phyloP scores from a whole-genome alignment of 1,284 basidiomycete genomes.

The Cryptococcus deneoformans region DNA sequence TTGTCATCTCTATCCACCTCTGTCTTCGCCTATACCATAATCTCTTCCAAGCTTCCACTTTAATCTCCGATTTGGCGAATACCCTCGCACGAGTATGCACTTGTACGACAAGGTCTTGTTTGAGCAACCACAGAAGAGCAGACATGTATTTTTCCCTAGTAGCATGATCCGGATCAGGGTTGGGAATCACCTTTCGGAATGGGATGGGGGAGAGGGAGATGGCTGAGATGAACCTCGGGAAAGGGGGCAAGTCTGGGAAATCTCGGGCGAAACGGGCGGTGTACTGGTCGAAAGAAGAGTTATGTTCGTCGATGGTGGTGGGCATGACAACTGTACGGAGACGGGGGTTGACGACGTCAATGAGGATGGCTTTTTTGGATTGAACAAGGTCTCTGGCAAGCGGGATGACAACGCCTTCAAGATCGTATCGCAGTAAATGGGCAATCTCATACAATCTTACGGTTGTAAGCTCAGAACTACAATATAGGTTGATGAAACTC shows the following conservation, averaged over 20 bases:
- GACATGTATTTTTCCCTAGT: constrained; percentile 67
- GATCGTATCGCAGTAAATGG: constrained; percentile 75
- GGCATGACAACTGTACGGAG: constrained; percentile 80
- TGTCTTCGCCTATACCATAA: constrained; percentile 36
- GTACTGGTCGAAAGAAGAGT: constrained; percentile 45
- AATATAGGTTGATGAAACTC: constrained; percentile 10
- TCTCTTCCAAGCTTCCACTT: constrained; percentile 54
- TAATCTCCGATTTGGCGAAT: constrained; percentile 72
- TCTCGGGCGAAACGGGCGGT: constrained; percentile 61
- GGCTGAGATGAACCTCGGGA: constrained; percentile 68
- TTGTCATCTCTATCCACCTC: constrained; percentile 26
- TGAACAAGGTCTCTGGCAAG: constrained; percentile 86
- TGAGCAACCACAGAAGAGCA: constrained; percentile 89
- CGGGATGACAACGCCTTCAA: constrained; percentile 80
- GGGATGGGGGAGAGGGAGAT: constrained; percentile 66
- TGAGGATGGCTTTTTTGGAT: constrained; percentile 81
- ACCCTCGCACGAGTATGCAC: constrained; percentile 83
- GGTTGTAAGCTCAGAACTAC: not conserved
- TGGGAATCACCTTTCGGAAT: constrained; percentile 54
- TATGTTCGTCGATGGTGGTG: constrained; percentile 61
- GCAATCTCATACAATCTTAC: constrained; percentile 80
- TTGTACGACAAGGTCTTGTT: constrained; percentile 77
- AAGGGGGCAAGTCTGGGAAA: constrained; percentile 67
- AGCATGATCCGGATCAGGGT: constrained; percentile 15
- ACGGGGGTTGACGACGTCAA: constrained; percentile 77